Evolutionary conservation across 2,329 filamentous ascomycete genomes (phyloP).

Genomic region (Fusarium staphyleae): DNA sequence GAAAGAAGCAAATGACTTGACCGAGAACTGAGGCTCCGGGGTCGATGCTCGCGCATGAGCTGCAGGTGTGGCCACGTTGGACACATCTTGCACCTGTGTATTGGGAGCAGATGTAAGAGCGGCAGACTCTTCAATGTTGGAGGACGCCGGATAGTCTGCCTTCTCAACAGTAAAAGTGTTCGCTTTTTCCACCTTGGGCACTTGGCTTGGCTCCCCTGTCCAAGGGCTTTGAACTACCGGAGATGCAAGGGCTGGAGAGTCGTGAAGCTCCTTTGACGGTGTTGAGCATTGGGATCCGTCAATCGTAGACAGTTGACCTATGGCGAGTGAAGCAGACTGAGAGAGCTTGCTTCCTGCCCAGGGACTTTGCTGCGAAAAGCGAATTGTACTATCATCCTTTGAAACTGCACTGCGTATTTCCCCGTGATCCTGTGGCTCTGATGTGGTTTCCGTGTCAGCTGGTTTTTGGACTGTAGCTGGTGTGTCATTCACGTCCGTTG

Average conservation of each 20-base stretch:
- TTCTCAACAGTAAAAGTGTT: background rate
- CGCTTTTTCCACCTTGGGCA: background rate
- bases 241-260: background rate
- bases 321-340: constrained; percentile 25
- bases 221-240: constrained; percentile 35
- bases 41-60: constrained; percentile 44
- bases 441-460: background rate
- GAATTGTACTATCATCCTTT: constrained; percentile 11
- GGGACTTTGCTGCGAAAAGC: constrained; percentile 39
- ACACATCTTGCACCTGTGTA: constrained; percentile 10
- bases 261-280: constrained; percentile 1
- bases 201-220: constrained; percentile 9
- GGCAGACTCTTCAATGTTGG: constrained; percentile 1
- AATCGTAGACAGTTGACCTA: background rate
- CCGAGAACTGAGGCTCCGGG: constrained; percentile 56
- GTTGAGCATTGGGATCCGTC: background rate
- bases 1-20: constrained; percentile 62
- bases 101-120: background rate
- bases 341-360: constrained; percentile 34
- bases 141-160: background rate
- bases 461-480: background rate
- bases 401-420: background rate
- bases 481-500: background rate
- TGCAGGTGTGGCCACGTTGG: constrained; percentile 1
- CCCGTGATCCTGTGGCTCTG: background rate